phyloP scores from a whole-genome alignment of 2,329 filamentous ascomycete genomes.

The Talaromyces pinophilus region DNA sequence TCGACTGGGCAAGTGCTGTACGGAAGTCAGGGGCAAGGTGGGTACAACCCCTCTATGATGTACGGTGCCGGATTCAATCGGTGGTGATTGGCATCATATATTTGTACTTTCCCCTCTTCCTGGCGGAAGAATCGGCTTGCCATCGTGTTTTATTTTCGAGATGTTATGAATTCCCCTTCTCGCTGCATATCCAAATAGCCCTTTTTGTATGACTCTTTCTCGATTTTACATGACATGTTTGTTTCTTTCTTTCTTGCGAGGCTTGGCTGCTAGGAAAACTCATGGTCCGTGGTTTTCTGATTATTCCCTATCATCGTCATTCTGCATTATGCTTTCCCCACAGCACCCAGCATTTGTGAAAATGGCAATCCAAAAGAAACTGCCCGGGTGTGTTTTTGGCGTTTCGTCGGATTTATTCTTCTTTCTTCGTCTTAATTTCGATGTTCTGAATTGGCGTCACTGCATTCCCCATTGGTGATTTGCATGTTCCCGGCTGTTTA shows the following conservation, averaged over 20 bases:
- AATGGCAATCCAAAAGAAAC: constrained; percentile 36
- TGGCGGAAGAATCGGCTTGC: constrained; percentile 19
- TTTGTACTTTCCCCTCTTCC: constrained; percentile 31
- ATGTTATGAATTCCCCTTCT: constrained; percentile 27
- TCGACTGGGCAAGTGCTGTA: constrained; percentile 82
- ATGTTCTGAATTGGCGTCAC: constrained; percentile 35
- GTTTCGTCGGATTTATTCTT: constrained; percentile 34
- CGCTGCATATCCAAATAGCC: constrained; percentile 24
- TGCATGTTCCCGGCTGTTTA: constrained; percentile 31
- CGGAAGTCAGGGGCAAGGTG: constrained; percentile 84
- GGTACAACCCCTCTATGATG: constrained; percentile 83
- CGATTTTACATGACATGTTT: constrained; percentile 37
- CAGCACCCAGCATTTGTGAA: constrained; percentile 38
- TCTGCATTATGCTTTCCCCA: constrained; percentile 8
- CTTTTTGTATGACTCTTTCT: constrained; percentile 24
- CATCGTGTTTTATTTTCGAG: constrained; percentile 16
- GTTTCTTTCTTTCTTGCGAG: neutral
- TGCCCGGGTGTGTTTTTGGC: constrained; percentile 38
- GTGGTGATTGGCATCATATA: constrained; percentile 57
- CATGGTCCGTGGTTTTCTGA: constrained; percentile 1
- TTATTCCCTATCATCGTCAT: constrained; percentile 19
- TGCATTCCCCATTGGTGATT: constrained; percentile 29
- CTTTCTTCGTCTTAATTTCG: constrained; percentile 30
- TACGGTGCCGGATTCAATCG: constrained; percentile 69
- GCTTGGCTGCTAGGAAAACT: constrained; percentile 21